phyloP scores from a whole-genome alignment of 768 basidiomycete genomes.

The Mycena leptocephala region DNA sequence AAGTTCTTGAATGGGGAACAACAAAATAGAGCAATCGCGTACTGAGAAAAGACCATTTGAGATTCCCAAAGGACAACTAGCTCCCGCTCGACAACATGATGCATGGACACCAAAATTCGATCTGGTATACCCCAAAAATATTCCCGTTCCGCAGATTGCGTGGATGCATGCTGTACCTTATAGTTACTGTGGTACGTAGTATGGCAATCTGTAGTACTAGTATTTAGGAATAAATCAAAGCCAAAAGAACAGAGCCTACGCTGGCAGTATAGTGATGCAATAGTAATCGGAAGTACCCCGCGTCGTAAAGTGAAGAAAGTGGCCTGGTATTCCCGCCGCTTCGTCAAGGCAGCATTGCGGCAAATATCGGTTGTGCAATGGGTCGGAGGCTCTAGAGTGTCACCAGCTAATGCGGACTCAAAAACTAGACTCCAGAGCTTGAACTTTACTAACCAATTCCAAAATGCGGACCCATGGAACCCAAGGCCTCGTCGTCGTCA shows the following conservation, averaged over 20 bases:
- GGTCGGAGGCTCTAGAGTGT: constrained; percentile 1
- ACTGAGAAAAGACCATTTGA: constrained; percentile 15
- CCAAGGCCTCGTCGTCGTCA: not conserved
- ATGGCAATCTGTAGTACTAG: not conserved
- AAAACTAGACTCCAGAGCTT: not conserved
- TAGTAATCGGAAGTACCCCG: not conserved
- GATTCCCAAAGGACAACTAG: not conserved
- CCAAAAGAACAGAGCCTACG: not conserved
- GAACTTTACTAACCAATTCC: not conserved
- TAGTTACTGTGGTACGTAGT: constrained; percentile 11
- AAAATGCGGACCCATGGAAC: not conserved
- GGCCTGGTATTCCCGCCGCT: not conserved
- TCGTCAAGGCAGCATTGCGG: not conserved
- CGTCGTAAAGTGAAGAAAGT: constrained; percentile 1
- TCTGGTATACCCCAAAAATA: constrained; percentile 6
- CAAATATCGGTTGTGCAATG: not conserved
- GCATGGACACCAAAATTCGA: not conserved
- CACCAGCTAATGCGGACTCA: not conserved
- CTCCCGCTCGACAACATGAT: constrained; percentile 1
- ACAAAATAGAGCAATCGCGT: not conserved
- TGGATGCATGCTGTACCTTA: not conserved
- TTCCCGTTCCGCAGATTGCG: not conserved
- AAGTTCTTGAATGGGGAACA: no score
- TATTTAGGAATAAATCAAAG: not conserved
- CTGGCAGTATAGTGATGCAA: constrained; percentile 2